These are phyloP conservation scores for Medicago ruthenica DNA, from an alignment of 306 rosid genomes.

Conservation along the genomic window DNA sequence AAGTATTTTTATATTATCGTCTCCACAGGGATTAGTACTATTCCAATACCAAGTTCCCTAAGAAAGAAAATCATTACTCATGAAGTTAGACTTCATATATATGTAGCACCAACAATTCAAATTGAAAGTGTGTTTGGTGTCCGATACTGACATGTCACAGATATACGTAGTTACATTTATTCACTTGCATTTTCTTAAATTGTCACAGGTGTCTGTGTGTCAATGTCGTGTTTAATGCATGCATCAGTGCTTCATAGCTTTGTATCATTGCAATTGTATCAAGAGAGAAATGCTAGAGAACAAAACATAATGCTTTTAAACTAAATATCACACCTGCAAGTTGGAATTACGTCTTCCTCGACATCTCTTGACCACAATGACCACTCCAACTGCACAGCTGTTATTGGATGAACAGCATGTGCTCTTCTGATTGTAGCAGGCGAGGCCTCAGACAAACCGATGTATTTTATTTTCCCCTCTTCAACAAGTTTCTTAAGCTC, in stretches of 20 bases:
- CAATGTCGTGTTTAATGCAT: neutral
- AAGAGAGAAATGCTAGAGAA: neutral
- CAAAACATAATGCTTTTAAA: neutral
- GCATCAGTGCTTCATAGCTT: neutral
- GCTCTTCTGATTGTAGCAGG: conserved; percentile 78
- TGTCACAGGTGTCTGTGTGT: neutral
- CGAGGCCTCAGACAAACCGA: conserved; percentile 73
- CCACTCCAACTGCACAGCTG: conserved; percentile 74
- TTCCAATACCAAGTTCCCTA: conserved; percentile 72
- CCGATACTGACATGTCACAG: neutral
- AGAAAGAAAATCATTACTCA: neutral
- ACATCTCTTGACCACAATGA: conserved; percentile 69
- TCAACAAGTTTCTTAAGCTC: conserved; percentile 69
- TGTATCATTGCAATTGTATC: neutral
- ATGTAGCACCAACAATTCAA: neutral
- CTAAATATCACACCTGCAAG: conserved; percentile 58
- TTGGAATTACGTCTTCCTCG: conserved; percentile 64
- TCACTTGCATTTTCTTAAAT: neutral
- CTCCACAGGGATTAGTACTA: too few relatives aligned
- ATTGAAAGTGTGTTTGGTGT: neutral
- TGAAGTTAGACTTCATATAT: neutral
- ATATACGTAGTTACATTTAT: neutral
- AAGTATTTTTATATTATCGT: too few relatives aligned
- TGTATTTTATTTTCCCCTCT: conserved; percentile 68
- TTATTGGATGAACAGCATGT: conserved; percentile 72